Evolutionary conservation across 1,139 yeast genomes (phyloP).

Genomic region (Hansenula lynferdii): DNA sequence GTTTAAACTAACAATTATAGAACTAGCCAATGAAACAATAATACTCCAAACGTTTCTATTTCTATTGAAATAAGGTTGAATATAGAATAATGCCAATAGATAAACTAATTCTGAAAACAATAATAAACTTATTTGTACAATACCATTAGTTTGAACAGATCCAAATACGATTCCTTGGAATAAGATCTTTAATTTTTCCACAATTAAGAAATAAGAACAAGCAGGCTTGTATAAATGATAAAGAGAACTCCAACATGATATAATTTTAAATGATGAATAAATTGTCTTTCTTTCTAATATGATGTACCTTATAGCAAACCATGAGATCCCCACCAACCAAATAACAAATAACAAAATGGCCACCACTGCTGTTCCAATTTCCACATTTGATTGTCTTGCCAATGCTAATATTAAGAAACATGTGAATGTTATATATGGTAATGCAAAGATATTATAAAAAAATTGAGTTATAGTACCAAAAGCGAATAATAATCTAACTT

Average conservation of each 20-base stretch:
- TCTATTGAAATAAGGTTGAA: conserved; percentile 35
- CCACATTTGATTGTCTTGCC: conserved; percentile 1
- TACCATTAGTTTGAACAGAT: conserved; percentile 37
- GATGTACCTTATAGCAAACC: conserved; percentile 29
- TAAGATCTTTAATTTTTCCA: conserved; percentile 32
- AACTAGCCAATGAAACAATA: conserved; percentile 1
- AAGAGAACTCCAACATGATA: conserved; percentile 42
- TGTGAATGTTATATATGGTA: conserved; percentile 43
- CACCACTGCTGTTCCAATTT: conserved; percentile 16
- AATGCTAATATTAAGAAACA: conserved; percentile 30
- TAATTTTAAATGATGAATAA: conserved; percentile 43
- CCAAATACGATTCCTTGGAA: conserved; percentile 39
- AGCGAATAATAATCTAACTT: conserved; percentile 7
- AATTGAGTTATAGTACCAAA: conserved; percentile 33
- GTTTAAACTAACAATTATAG: conserved; percentile 4
- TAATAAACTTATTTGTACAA: conserved; percentile 39
- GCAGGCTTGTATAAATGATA: conserved; percentile 43
- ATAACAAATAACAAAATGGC: conserved; percentile 32
- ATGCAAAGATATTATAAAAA: conserved; percentile 34
- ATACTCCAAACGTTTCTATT: conserved; percentile 8
- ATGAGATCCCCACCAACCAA: conserved; percentile 23
- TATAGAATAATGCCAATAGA: conserved; percentile 27
- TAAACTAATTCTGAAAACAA: conserved; percentile 33
- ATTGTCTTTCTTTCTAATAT: conserved; percentile 17
- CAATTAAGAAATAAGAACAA: conserved; percentile 33